These are phyloP conservation scores for Puccinia novopanici DNA, from an alignment of 1,284 basidiomycete species.

Conservation along the genomic window DNA sequence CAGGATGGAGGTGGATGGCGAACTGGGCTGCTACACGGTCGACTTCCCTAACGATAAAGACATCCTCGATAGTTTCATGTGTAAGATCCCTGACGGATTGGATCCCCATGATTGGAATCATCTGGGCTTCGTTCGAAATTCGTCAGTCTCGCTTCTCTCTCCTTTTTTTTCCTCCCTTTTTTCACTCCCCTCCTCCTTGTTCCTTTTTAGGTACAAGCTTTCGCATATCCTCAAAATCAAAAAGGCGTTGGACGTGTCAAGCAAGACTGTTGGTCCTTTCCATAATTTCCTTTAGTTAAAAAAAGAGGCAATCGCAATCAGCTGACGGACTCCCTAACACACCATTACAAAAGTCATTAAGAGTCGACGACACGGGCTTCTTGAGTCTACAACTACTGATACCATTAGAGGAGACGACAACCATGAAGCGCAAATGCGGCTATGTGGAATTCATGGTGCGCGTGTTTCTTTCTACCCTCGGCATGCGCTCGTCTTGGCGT, in stretches of 20 bases:
- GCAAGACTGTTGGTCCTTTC: slow-evolving; percentile 25
- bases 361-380: slow-evolving; percentile 39
- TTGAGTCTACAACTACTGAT: slow-evolving; percentile 46
- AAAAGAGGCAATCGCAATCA: too few relatives aligned
- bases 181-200: not conserved
- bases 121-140: slow-evolving; percentile 38
- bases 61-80: slow-evolving; percentile 34
- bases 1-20: slow-evolving; percentile 40
- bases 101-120: slow-evolving; percentile 40
- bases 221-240: slow-evolving; percentile 42
- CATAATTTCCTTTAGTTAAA: not conserved
- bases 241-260: slow-evolving; percentile 47
- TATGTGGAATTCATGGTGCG: slow-evolving; percentile 47
- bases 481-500: not conserved
- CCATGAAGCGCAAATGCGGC: slow-evolving; percentile 31
- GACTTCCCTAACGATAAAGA: slow-evolving; percentile 50
- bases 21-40: slow-evolving; percentile 20
- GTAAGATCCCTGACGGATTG: slow-evolving; percentile 30
- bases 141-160: slow-evolving; percentile 22
- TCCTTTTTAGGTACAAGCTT: slow-evolving; percentile 42
- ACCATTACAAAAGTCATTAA: too few relatives aligned
- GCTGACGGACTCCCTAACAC: too few relatives aligned
- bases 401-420: slow-evolving; percentile 25
- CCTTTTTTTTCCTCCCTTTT: not conserved
- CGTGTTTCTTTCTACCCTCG: not conserved